Conservation (phyloP, 805 yeast genomes). For the Starmerella scarabaei region DNA sequence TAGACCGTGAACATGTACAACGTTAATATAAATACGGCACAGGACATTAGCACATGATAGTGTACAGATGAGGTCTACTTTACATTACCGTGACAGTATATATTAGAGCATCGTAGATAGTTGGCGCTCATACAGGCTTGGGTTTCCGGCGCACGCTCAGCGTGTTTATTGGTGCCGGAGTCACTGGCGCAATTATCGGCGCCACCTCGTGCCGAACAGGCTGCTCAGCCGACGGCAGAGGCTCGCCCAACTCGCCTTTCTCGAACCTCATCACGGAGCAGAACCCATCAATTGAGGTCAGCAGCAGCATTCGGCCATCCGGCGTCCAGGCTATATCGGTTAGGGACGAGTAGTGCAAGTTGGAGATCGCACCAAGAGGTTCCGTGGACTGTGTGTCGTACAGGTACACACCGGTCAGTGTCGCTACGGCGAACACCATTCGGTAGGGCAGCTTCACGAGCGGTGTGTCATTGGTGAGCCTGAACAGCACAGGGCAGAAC, state of each 20-base stretch:
- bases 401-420: slow-evolving; percentile 68
- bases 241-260: slow-evolving; percentile 42
- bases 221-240: slow-evolving; percentile 5
- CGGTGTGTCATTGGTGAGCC: slow-evolving; percentile 20
- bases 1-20: too few species aligned
- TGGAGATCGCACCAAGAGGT: slow-evolving; percentile 64
- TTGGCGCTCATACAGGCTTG: too few species aligned
- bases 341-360: slow-evolving; percentile 75
- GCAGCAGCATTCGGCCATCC: slow-evolving; percentile 57
- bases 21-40: too few species aligned
- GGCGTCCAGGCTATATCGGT: slow-evolving; percentile 80
- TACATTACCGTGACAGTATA: too few species aligned
- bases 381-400: slow-evolving; percentile 62
- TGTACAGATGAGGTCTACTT: too few species aligned
- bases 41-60: too few species aligned
- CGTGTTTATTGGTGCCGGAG: slow-evolving; percentile 12
- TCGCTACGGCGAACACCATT: slow-evolving; percentile 84
- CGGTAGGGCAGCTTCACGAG: slow-evolving; percentile 55
- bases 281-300: slow-evolving; percentile 87
- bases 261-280: slow-evolving; percentile 56
- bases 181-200: background rate
- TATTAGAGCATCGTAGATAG: too few species aligned
- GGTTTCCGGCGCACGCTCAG: slow-evolving; percentile 17
- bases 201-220: background rate
- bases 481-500: slow-evolving; percentile 58